A percentile compares a stretch with the other conserved stretches of the same genome.
phyloP scores from a whole-genome alignment of 176 grass and related monocot species.

The Phragmites australis region DNA sequence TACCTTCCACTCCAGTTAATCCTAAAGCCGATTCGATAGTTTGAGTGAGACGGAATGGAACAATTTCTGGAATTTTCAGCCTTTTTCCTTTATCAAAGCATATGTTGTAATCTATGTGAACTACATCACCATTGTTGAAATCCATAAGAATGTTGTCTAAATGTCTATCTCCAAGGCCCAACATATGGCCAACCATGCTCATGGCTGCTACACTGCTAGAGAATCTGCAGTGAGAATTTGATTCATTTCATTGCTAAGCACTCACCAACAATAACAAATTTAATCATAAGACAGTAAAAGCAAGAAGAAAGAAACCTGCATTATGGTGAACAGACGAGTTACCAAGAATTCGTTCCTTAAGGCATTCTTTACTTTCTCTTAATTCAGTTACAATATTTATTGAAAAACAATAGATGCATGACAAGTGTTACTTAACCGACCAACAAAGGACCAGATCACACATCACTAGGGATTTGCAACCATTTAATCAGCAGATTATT shows the following conservation, averaged over 20 bases:
- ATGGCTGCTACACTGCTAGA: conserved; percentile 90
- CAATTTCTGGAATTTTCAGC: conserved; percentile 98
- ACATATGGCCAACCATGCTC: conserved; percentile 92
- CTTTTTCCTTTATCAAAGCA: conserved; percentile 99
- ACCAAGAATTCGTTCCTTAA: conserved; percentile 8
- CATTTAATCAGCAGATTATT: conserved; percentile 7
- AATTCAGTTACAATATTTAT: conserved; percentile 22
- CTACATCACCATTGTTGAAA: conserved; percentile 81
- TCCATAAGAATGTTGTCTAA: conserved; percentile 99
- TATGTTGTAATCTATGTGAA: conserved; percentile 98
- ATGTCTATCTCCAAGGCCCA: conserved; percentile 96
- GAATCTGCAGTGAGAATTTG: conserved; percentile 68
- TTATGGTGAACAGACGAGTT: conserved; percentile 34
- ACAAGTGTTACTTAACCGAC: conserved; percentile 18
- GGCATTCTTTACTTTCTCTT: conserved; percentile 13
- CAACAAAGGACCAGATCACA: conserved; percentile 5
- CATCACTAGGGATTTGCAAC: conserved; percentile 13
- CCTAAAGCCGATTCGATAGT: conserved; percentile 93
- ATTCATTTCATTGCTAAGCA: conserved; percentile 27
- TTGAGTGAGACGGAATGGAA: conserved; percentile 96
- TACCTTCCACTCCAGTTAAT: conserved; percentile 79
- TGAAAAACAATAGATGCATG: conserved; percentile 2
- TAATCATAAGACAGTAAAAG: not conserved
- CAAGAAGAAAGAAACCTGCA: conserved; percentile 25
- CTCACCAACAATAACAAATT: not conserved